Percentiles rank a stretch among this genome's conserved stretches.
phyloP scores from a whole-genome alignment of 495 filamentous ascomycete genomes.

The Penicillium verhagenii region DNA sequence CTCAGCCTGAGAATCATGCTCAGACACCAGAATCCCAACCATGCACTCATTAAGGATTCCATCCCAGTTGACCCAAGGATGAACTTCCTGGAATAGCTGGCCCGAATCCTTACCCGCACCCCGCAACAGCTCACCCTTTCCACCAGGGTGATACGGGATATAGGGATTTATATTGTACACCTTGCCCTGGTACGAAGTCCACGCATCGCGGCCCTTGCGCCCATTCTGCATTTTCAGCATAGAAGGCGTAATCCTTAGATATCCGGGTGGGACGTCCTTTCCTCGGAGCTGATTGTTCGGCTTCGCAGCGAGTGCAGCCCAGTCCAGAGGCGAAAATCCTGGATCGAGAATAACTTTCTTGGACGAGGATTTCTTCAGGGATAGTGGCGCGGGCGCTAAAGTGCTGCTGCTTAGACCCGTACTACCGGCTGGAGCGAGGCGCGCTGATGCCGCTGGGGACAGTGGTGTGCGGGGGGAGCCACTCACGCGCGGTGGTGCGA shows the following conservation, averaged over 20 bases:
- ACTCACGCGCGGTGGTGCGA: conserved; percentile 17
- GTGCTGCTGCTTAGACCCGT: conserved; percentile 35
- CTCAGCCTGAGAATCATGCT: conserved; percentile 56
- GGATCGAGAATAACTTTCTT: conserved; percentile 73
- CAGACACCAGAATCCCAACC: conserved; percentile 80
- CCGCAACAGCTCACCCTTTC: conserved; percentile 79
- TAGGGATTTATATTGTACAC: conserved; percentile 96
- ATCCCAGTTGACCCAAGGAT: conserved; percentile 99
- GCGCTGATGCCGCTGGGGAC: conserved; percentile 35
- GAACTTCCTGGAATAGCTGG: conserved; percentile 83
- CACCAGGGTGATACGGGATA: conserved; percentile 86
- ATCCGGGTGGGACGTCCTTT: conserved; percentile 48
- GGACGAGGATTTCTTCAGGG: conserved; percentile 39
- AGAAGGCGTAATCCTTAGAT: conserved; percentile 71
- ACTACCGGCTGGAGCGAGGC: conserved; percentile 22
- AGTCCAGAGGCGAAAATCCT: conserved; percentile 91
- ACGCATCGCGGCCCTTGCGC: conserved; percentile 78
- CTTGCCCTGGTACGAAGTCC: conserved; percentile 80
- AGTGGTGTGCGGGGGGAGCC: conserved; percentile 31
- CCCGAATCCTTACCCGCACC: conserved; percentile 69
- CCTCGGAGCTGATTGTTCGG: conserved; percentile 67
- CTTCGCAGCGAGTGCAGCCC: conserved; percentile 73
- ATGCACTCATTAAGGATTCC: conserved; percentile 84
- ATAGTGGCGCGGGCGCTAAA: conserved; percentile 38
- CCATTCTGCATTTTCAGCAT: conserved; percentile 73